Base-by-base conservation (phyloP, 805 yeast species). In the Metschnikowia santaceciliae region DNA sequence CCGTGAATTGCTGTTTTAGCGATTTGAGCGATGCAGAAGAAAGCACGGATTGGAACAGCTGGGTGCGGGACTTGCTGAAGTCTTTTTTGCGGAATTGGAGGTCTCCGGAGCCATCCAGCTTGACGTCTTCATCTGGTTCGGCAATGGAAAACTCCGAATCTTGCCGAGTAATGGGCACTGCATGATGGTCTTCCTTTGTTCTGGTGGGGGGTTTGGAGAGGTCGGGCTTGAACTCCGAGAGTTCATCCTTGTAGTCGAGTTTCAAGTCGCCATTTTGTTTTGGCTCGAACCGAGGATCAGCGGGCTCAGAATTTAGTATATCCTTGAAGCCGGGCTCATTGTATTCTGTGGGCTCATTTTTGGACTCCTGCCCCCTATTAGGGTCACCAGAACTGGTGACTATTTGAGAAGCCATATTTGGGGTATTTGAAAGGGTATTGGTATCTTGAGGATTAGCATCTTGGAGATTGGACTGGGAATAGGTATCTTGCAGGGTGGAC, bases 21-120 rank as follows among this genome's bases (percentile, higher is more conserved):
- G 73, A 67, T 53, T 70, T 71, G 42, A 74, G 61, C 4, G 77
- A 73, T 3, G 76, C 78, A 6, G 76, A 68, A 33, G 76, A 72
- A 38, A 74, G 65, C 23, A 74, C 78, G 39, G 73, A 68, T 54
- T 74, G 78, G 53, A 73, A 70, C 46, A 75, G 71, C 56, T 73
- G 77, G 1, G 77, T 68, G 34, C 78, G 62, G 14, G 69, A 61
- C 39, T 65, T 64, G 37, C 59, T 61, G 26, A 72, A 65, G 49
- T 70, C 71, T 51, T 71, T 70, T 62, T 74, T 74, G 49, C 68
- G 68, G 63, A 74, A 74, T 47, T 57, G 54, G 39, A 70, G 59
- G 47, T 62, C 65, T 17, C 59, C 48, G 15, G 54, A 32, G 32
- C 39, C 34, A 10, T 53, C 55, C 37, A 47, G 37, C 42, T 46